These are phyloP conservation scores for Alisma plantagoaquatica DNA, from an alignment of 106 monocot species.

Conservation along the genomic window DNA sequence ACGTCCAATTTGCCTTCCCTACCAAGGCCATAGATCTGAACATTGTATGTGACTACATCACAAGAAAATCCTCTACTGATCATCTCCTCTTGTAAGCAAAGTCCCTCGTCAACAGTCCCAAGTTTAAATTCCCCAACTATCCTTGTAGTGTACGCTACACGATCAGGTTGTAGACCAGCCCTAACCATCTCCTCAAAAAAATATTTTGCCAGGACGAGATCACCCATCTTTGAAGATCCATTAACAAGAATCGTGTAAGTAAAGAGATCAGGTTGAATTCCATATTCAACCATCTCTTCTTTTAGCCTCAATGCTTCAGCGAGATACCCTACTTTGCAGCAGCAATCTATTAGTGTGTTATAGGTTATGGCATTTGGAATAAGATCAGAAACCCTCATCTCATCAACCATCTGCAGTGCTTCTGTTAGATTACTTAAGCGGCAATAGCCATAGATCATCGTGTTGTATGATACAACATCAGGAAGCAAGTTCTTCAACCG, in stretches of 20 bases:
- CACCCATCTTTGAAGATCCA: constrained; percentile 44
- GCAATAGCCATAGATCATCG: constrained; percentile 82
- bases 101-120: constrained; percentile 29
- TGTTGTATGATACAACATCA: constrained; percentile 64
- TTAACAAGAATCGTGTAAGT: constrained; percentile 85
- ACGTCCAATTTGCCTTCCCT: constrained; percentile 37
- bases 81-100: constrained; percentile 73
- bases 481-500: constrained; percentile 31
- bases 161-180: constrained; percentile 69
- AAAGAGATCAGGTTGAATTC: constrained; percentile 50
- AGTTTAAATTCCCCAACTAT: constrained; percentile 64
- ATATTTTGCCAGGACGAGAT: constrained; percentile 43
- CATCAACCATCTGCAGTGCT: constrained; percentile 44
- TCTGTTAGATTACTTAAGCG: constrained; percentile 37
- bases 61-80: constrained; percentile 38
- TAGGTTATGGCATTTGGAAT: constrained; percentile 49
- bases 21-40: constrained; percentile 62
- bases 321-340: constrained; percentile 49
- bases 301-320: constrained; percentile 48
- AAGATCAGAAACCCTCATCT: constrained; percentile 24
- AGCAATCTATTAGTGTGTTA: constrained; percentile 71
- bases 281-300: constrained; percentile 50
- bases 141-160: constrained; percentile 55
- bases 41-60: constrained; percentile 63
- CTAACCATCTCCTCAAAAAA: constrained; percentile 77